A percentile compares a stretch with the other conserved stretches of the same genome.
Conservation (phyloP, 495 filamentous ascomycete species). For the Daldinia decipiens region DNA sequence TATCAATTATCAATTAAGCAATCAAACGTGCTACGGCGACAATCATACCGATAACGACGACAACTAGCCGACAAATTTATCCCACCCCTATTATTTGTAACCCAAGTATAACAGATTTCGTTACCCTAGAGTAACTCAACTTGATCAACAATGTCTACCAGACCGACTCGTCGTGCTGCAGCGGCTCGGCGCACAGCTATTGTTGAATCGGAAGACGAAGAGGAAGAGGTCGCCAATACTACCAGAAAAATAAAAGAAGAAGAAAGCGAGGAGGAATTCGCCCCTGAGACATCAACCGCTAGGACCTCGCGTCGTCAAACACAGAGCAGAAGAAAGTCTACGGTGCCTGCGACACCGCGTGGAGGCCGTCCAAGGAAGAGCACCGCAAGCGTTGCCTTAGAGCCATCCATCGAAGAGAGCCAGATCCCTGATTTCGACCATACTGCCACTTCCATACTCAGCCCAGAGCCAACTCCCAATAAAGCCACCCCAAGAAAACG, state of each 20-base stretch:
- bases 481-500: constrained; percentile 72
- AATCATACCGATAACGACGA: constrained; percentile 1
- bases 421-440: constrained; percentile 69
- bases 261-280: constrained; percentile 81
- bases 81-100: neutral
- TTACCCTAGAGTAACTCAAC: neutral
- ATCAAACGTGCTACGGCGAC: neutral
- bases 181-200: constrained; percentile 74
- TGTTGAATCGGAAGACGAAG: constrained; percentile 78
- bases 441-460: constrained; percentile 57
- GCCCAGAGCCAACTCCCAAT: constrained; percentile 68
- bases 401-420: constrained; percentile 64
- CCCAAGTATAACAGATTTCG: neutral
- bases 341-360: constrained; percentile 52
- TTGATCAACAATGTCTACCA: constrained; percentile 64
- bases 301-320: constrained; percentile 50
- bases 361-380: constrained; percentile 58
- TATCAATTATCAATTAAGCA: constrained; percentile 11
- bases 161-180: constrained; percentile 76
- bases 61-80: neutral
- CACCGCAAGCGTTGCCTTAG: constrained; percentile 39
- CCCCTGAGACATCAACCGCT: constrained; percentile 70
- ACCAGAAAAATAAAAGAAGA: constrained; percentile 66
- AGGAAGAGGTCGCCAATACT: constrained; percentile 70
- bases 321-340: constrained; percentile 65